Evolutionary conservation across 495 filamentous ascomycete species (phyloP), one percentile per base, ranked within the genome.

Genomic region (Stereocaulon alpinum): DNA sequence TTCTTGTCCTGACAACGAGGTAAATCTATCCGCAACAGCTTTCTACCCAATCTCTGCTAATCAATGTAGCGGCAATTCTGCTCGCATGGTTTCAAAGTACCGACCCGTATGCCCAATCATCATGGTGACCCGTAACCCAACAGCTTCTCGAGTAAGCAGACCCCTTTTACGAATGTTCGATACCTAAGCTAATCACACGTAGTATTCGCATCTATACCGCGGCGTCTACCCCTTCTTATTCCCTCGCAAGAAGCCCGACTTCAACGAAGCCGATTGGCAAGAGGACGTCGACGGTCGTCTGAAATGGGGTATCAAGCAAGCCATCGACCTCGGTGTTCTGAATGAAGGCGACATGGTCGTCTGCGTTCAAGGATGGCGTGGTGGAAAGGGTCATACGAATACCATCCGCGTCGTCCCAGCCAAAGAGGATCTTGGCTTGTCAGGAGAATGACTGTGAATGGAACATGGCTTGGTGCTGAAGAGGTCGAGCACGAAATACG

Each of bases 171-270:
- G 4, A 9, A 51, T 10, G 17, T 32, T 44, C 20, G 7, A 37
- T 37, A 41, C 66, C 2, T 15, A 14, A 32, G 48, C 70, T 67
- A 40, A 53, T 18, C 20, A 9, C 37, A 40, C 57, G 61, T 29
- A 81, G 76, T 97, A 91, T 73, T 88, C 86, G 53, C 93, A 97
- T 74, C 75, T 98, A 68, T 97, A 96, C 76, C 93, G 93, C 66
- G 93, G 94, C 63, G 91, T 97, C 53, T 98, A 95, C 71, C 93
- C 93, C 20, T 97, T 97, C 86, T 78, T 86, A 63, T 98, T 95
- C 80, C 82, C 87, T 50, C 86, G 95, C 77, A 73, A 77, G 59
- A 96, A 96, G 83, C 94, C 93, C 55, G 87, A 98, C 76, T 98
- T 96, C 77, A 84, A 84, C 67, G 86, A 91, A 70, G 71, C 77